Conservation (phyloP, 352 stramenopile species). For the Globisporangium echinulatum region DNA sequence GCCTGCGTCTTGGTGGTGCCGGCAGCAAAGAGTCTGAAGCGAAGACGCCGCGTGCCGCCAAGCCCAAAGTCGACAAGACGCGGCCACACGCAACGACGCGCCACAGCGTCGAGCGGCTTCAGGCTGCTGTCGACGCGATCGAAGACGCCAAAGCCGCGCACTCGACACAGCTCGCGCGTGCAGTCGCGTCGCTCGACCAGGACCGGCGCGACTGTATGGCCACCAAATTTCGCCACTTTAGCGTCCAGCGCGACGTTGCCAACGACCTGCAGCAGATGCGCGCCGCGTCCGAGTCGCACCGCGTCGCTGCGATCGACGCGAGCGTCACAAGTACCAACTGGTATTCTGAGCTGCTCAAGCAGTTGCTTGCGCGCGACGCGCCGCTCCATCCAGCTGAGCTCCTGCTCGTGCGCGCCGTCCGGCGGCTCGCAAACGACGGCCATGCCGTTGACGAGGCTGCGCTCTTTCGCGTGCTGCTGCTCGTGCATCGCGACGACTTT, state of each 20-base stretch:
- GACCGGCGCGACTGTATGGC: conserved; percentile 48
- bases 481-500: conserved; percentile 46
- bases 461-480: conserved; percentile 37
- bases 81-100: conserved; percentile 5
- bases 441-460: conserved; percentile 32
- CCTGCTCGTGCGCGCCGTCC: conserved; percentile 50
- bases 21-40: background rate
- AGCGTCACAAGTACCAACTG: conserved; percentile 30
- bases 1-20: conserved; percentile 1
- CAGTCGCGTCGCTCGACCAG: conserved; percentile 36
- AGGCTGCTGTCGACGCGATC: conserved; percentile 37
- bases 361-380: conserved; percentile 33
- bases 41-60: background rate
- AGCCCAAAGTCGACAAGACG: background rate
- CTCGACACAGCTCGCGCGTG: conserved; percentile 26
- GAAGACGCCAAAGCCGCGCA: conserved; percentile 37
- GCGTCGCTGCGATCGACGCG: conserved; percentile 18
- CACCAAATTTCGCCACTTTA: conserved; percentile 43
- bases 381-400: conserved; percentile 37
- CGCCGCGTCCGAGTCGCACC: conserved; percentile 31
- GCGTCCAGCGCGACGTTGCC: conserved; percentile 24
- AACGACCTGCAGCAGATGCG: conserved; percentile 49
- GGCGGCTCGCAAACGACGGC: conserved; percentile 31
- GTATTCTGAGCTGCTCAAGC: conserved; percentile 47
- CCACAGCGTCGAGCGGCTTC: conserved; percentile 53